These are phyloP conservation scores for Neurospora cerealis DNA, from an alignment of 495 filamentous ascomycete species.

Conservation along the genomic window DNA sequence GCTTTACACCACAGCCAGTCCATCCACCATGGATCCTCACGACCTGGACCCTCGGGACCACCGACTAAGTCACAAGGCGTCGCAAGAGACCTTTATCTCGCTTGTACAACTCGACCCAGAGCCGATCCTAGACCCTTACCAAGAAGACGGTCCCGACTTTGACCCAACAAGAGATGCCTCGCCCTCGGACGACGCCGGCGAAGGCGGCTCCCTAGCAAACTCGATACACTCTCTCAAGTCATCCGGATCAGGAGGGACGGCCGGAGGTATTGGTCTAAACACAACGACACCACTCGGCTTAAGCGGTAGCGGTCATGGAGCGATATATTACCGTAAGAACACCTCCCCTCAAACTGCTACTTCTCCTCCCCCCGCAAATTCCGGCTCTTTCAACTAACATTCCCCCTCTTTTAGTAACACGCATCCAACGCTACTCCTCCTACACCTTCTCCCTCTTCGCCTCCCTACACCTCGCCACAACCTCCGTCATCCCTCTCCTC, in stretches of 20 bases:
- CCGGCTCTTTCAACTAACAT: neutral
- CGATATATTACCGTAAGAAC: conserved; percentile 52
- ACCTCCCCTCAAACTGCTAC: neutral
- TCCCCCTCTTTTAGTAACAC: conserved; percentile 45
- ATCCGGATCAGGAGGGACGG: neutral
- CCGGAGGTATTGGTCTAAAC: neutral
- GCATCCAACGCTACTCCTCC: conserved; percentile 76
- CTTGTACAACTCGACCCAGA: conserved; percentile 73
- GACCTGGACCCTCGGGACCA: conserved; percentile 11
- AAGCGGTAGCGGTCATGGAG: conserved; percentile 40
- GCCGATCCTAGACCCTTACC: conserved; percentile 39
- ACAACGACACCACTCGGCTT: conserved; percentile 39
- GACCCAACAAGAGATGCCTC: conserved; percentile 16
- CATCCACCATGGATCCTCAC: conserved; percentile 18
- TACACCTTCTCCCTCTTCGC: conserved; percentile 78
- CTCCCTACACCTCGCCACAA: conserved; percentile 67
- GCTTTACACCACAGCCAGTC: neutral
- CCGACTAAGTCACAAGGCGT: conserved; percentile 18
- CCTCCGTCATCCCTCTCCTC: conserved; percentile 61
- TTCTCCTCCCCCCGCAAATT: conserved; percentile 3
- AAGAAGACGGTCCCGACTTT: conserved; percentile 48
- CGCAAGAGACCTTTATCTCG: conserved; percentile 48
- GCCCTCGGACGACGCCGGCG: neutral
- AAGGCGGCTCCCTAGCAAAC: conserved; percentile 10
- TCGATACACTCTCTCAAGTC: conserved; percentile 19